Conservation (phyloP, 106 monocot species). For the Platanthera guangdongensis region DNA sequence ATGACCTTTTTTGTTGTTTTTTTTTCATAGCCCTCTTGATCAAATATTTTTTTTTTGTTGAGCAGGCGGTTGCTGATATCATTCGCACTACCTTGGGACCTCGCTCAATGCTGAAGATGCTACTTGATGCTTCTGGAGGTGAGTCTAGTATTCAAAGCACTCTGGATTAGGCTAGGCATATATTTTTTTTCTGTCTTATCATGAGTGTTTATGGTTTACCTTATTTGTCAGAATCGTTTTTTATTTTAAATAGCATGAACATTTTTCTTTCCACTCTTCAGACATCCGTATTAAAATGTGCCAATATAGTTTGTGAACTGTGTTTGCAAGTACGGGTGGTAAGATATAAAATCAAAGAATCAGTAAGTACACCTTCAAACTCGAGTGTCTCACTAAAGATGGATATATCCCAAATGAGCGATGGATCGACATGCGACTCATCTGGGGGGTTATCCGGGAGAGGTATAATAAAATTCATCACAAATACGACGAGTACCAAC, state of each 20-base stretch:
- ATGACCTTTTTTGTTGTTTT: not conserved
- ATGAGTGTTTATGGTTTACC: not conserved
- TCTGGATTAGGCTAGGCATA: no score
- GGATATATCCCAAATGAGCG: no score
- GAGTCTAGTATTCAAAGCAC: not conserved
- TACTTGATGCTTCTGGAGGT: conserved; percentile 75
- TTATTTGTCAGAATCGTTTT: not conserved
- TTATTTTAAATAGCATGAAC: not conserved
- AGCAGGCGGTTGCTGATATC: conserved; percentile 73
- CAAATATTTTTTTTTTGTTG: not conserved
- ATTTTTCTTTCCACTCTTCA: not conserved
- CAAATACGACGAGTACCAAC: no score
- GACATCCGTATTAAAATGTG: no score
- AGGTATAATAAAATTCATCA: no score
- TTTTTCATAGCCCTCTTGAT: not conserved
- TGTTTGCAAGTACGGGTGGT: no score
- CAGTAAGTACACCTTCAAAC: no score
- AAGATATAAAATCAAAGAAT: no score
- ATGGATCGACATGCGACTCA: no score
- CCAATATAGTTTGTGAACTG: no score
- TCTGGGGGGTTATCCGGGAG: no score
- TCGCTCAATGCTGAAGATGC: conserved; percentile 78
- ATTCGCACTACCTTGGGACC: conserved; percentile 84
- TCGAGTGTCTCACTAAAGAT: no score
- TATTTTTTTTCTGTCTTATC: not conserved